These are phyloP conservation scores for Cladobotryum protrusum DNA, from an alignment of 2,329 filamentous ascomycete species.

Conservation along the genomic window DNA sequence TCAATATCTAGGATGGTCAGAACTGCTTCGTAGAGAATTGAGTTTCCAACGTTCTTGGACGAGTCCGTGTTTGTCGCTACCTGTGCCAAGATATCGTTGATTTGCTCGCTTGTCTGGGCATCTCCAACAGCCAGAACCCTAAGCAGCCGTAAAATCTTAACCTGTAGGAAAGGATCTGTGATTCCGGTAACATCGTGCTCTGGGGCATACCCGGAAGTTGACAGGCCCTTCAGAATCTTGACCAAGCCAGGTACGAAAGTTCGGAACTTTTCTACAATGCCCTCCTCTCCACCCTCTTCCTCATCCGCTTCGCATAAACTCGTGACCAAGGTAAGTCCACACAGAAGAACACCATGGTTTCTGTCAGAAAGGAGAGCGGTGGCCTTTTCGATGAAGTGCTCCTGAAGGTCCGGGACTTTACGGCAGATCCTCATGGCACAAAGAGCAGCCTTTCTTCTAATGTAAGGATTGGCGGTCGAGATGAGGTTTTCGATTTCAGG, in stretches of 20 bases:
- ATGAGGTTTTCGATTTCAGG: conserved; percentile 89
- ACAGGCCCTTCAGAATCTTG: conserved; percentile 83
- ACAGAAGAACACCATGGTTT: conserved; percentile 92
- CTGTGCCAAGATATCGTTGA: conserved; percentile 96
- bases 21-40: conserved; percentile 95
- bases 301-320: conserved; percentile 95
- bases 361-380: conserved; percentile 81
- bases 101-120: conserved; percentile 83
- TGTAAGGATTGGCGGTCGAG: conserved; percentile 95
- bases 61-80: conserved; percentile 98
- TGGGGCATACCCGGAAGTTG: conserved; percentile 91
- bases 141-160: conserved; percentile 85
- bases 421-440: conserved; percentile 98
- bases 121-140: conserved; percentile 84
- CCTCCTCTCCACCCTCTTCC: conserved; percentile 82
- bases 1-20: conserved; percentile 97
- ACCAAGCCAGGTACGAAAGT: conserved; percentile 79
- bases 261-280: conserved; percentile 84
- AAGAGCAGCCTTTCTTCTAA: conserved; percentile 92
- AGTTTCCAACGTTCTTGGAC: conserved; percentile 97
- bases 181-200: conserved; percentile 98
- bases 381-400: conserved; percentile 94
- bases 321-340: conserved; percentile 82
- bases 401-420: conserved; percentile 94
- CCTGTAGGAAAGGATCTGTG: conserved; percentile 94